Evolutionary conservation across 805 yeast species (phyloP), one percentile per base, ranked within the genome.

Genomic region (Pichia nakasei): DNA sequence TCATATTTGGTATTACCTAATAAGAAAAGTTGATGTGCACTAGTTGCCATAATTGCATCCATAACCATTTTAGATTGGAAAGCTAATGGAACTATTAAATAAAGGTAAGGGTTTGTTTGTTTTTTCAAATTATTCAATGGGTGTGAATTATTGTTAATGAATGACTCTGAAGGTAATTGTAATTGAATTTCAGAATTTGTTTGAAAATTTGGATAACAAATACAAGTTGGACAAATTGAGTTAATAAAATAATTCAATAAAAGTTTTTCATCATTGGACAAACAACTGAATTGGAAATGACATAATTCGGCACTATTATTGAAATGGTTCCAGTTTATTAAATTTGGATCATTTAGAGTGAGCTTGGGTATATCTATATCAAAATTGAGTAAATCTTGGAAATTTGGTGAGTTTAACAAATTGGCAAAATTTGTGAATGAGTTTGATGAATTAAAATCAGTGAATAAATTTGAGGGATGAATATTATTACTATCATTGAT

Each of bases 61-160:
- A 61, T 56, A 4, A 69, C 60, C 17, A 66, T 49, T 15, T 49
- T 44, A 1, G 69, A 66, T 13, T 51, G 48, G 27, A 53, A 50
- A 1, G 70, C 65, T 38, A 67, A 50, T 6, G 73, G 73, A 0
- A 62, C 65, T 9, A 68, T 57, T 27, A 66, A 46, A 37, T 64
- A 56, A 15, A 67, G 50, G 46, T 67, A 68, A 2, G 72, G 73
- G 36, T 68, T 67, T 5, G 32, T 27, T 27, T 27, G 32, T 9
- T 13, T 46, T 37, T 26, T 60, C 59, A 21, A 64, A 60, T 9
- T 54, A 18, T 18, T 35, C 19, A 18, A 21, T 13, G 32, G n/a
- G 5, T 27, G 12, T 8, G 32, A 15, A 27, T 27, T 27, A n/a
- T n/a, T n/a, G n/a, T n/a, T n/a, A n/a, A n/a, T n/a, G n/a, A n/a